Base-by-base conservation (phyloP, 352 stramenopile genomes). In the Globisporangium viniferum region DNA sequence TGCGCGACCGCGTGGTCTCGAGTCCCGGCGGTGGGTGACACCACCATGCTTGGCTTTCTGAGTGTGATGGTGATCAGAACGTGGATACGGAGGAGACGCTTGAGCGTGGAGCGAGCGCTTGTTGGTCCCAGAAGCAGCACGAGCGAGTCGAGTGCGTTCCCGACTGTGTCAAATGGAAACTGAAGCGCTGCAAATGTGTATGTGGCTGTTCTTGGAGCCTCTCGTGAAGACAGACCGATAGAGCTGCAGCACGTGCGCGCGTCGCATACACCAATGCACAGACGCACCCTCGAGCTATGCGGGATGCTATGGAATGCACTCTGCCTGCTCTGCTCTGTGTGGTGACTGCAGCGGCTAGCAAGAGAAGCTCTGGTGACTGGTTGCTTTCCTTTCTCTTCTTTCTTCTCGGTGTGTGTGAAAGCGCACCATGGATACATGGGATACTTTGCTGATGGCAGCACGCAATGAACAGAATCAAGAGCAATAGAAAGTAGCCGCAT, bases 1-100 rank as follows among this genome's bases (percentile, higher is more conserved):
- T 90, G 82, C 55, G 82, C 85, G 67, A 91, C 75, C 27, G 86
- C 73, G 4, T 70, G 68, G 56, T 81, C 73, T 10, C 64, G 44
- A 24, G 18, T 29, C 10, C 31, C 20, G 36, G 15, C 18, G 24
- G 31, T 44, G 2, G 22, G 59, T 5, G 60, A 59, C 15, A 33
- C 29, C 7, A 63, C 59, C 66, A 71, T 61, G 0, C 2, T 33
- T 35, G n/a, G 3, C 2, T n/a, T 33, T 48, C 2, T 61, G 18
- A 41, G 2, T 51, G 36, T 53, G 5, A 20, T 33, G 8, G 1
- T 57, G 44, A 12, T 22, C 5, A 10, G 6, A 9, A 12, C 18
- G 44, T 5, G 44, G 44, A 31, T 54, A 20, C 36, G 35, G 22
- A 22, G 9, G 24, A 24, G 24, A 24, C 24, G 24, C 24, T 24